phyloP scores from a whole-genome alignment of 179 eudicot genomes.

The Camellia oleifera region DNA sequence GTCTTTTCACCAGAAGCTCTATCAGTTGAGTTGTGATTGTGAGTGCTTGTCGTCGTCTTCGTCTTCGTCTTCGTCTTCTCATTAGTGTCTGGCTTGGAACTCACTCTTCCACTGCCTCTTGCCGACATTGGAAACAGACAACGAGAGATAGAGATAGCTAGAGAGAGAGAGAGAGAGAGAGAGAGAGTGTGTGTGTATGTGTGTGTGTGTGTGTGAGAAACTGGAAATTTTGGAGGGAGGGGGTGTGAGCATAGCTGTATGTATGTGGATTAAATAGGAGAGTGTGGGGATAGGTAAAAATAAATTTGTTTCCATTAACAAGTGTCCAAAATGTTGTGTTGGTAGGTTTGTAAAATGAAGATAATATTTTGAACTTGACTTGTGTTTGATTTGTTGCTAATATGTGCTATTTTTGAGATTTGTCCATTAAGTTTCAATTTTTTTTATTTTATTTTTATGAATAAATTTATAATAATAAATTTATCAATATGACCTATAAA shows the following conservation, averaged over 20 bases:
- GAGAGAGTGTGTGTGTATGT: not conserved
- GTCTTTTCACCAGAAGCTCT: not conserved
- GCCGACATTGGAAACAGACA: slow-evolving; percentile 7
- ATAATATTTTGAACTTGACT: too few relatives aligned
- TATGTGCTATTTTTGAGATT: too few relatives aligned
- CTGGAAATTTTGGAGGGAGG: not conserved
- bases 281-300: not conserved
- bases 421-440: too few relatives aligned
- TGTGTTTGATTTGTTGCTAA: too few relatives aligned
- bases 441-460: too few relatives aligned
- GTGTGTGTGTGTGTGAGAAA: too few relatives aligned
- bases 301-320: too few relatives aligned
- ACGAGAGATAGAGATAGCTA: not conserved
- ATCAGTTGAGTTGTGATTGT: slow-evolving; percentile 19
- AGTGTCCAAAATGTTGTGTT: too few relatives aligned
- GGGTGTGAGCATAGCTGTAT: not conserved
- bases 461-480: too few relatives aligned
- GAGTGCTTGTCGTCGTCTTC: not conserved
- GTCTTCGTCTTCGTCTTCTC: not conserved
- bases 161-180: not conserved
- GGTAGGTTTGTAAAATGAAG: too few relatives aligned
- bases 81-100: slow-evolving; percentile 9
- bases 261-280: not conserved
- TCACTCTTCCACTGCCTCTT: slow-evolving; percentile 4
- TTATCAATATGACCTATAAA: too few relatives aligned